Evolutionary conservation across 768 basidiomycete genomes (phyloP).

Genomic region (Glaciozyma antarctica): DNA sequence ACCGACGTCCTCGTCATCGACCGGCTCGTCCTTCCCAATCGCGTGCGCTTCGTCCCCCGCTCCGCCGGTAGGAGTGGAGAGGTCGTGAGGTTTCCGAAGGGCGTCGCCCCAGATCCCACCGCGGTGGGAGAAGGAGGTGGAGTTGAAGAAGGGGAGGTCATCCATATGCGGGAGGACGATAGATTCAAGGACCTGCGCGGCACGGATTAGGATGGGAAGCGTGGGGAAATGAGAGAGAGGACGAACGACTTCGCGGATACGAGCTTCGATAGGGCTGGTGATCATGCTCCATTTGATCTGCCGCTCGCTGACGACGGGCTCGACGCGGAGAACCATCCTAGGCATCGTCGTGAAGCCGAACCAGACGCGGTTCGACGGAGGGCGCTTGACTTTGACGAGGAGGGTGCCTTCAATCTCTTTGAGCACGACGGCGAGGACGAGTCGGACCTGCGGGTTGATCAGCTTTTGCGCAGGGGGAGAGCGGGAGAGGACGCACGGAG

Average conservation of each 20-base stretch:
- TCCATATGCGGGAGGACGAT: constrained; percentile 97
- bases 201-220: background rate
- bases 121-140: constrained; percentile 51
- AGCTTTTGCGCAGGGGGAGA: no score
- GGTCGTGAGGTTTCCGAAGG: constrained; percentile 34
- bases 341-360: constrained; percentile 81
- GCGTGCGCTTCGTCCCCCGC: constrained; percentile 7
- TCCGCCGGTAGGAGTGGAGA: constrained; percentile 6
- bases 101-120: constrained; percentile 88
- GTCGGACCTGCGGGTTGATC: constrained; percentile 42
- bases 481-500: constrained; percentile 45
- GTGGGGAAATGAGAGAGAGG: background rate
- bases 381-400: constrained; percentile 71
- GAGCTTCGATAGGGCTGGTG: constrained; percentile 75
- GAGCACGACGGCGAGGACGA: constrained; percentile 77
- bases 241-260: constrained; percentile 73
- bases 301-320: constrained; percentile 86
- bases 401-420: constrained; percentile 86
- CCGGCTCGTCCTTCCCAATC: constrained; percentile 2
- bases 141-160: constrained; percentile 92
- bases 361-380: constrained; percentile 92
- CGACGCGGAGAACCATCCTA: constrained; percentile 75
- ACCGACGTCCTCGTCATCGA: background rate
- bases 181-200: constrained; percentile 74
- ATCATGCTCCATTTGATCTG: constrained; percentile 94